Evolutionary conservation across 192 early-diverging fungal genomes (phyloP).

Genomic region (Coemansia sp.): DNA sequence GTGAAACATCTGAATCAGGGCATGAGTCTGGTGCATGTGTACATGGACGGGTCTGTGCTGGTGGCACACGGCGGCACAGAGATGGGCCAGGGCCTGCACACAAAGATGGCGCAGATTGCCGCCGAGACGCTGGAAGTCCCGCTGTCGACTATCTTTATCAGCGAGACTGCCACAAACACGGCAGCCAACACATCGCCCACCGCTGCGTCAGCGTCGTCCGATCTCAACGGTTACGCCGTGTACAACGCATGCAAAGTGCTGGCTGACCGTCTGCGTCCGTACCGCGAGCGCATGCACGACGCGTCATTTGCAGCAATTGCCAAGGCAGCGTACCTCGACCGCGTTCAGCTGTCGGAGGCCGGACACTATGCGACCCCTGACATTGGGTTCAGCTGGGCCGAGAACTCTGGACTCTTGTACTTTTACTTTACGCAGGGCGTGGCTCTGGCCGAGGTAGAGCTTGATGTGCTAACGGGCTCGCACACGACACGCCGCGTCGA

Average conservation of each 20-base stretch:
- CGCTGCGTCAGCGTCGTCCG: slow-evolving; percentile 74
- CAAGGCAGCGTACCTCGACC: slow-evolving; percentile 71
- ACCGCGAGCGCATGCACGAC: slow-evolving; percentile 60
- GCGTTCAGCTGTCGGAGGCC: slow-evolving; percentile 74
- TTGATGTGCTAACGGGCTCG: slow-evolving; percentile 80
- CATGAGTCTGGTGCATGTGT: slow-evolving; percentile 80
- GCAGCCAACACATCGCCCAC: slow-evolving; percentile 80
- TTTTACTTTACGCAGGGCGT: slow-evolving; percentile 85
- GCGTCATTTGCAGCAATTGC: slow-evolving; percentile 57
- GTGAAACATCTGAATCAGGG: slow-evolving; percentile 80
- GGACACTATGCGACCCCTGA: slow-evolving; percentile 88
- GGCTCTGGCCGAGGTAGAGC: slow-evolving; percentile 79
- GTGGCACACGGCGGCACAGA: slow-evolving; percentile 85
- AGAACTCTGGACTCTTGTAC: slow-evolving; percentile 67
- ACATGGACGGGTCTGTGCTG: slow-evolving; percentile 81
- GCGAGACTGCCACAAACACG: slow-evolving; percentile 74
- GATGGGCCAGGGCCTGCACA: slow-evolving; percentile 91
- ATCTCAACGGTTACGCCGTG: slow-evolving; percentile 82
- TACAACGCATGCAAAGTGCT: slow-evolving; percentile 75
- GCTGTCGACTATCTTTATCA: slow-evolving; percentile 63
- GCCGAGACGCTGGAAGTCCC: slow-evolving; percentile 80
- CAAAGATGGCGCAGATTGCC: slow-evolving; percentile 83
- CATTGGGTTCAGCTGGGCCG: slow-evolving; percentile 72
- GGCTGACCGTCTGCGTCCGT: slow-evolving; percentile 68
- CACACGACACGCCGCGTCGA: slow-evolving; percentile 73